Evolutionary conservation across 2,329 filamentous ascomycete genomes (phyloP), one percentile per base, ranked within the genome.

Genomic region (Chaetomium globosum): DNA sequence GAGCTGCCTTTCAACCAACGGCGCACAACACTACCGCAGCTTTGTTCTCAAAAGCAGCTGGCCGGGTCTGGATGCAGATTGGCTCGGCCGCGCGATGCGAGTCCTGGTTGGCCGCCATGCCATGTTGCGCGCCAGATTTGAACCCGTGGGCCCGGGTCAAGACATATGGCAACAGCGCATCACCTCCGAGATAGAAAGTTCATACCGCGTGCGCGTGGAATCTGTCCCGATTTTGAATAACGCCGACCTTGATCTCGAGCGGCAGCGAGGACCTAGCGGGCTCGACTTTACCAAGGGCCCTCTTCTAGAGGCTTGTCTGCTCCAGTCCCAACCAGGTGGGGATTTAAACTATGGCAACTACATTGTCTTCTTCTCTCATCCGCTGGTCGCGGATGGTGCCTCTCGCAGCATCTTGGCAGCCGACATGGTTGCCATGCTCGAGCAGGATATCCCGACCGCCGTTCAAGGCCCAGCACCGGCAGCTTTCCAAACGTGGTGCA

Each of bases 101-200:
- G 48, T 23, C 48, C 48, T 51, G 48, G 48, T 51, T 51, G 12
- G 48, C 48, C 48, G 48, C 48, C 48, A 51, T 51, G 48, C 48
- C 48, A 51, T 51, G 48, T 51, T 51, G n/a, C 48, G 48, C 26
- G 48, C 48, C 48, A 23, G 48, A 51, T 51, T 51, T 51, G 48
- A 51, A 23, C 48, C 48, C 19, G 48, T 51, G 48, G 48, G 48
- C 48, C 48, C 48, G 48, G 48, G 48, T 13, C 48, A 51, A 26
- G 48, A 26, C 48, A 26, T 51, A 23, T 51, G 48, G 48, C 48
- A 51, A 51, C 48, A 51, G 48, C 48, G 48, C 48, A 26, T 51
- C 48, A 51, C 48, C 48, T 23, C 48, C 48, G 48, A 51, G 21
- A 51, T 51, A 26, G 21, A 26, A 51, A 21, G 21, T 51, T 51